Evolutionary conservation across 345 rosid species (phyloP).

Genomic region (Eucalyptus paniculata): DNA sequence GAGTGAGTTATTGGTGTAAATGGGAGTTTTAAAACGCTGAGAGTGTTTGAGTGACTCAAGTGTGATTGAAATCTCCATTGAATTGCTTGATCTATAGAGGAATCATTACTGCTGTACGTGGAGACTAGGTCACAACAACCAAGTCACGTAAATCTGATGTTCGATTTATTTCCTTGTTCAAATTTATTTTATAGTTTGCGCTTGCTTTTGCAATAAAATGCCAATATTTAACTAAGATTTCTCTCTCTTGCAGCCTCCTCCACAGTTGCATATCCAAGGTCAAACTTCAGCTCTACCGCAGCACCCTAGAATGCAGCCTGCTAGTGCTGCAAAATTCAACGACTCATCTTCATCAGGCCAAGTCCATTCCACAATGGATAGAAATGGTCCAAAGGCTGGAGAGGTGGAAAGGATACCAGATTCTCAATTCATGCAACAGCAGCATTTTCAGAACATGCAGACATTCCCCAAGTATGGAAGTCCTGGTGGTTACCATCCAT

Average conservation of each 20-base stretch:
- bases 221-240: background rate
- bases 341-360: constrained; percentile 10
- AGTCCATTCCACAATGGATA: background rate
- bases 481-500: constrained; percentile 36
- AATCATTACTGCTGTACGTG: background rate
- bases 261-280: constrained; percentile 34
- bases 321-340: constrained; percentile 13
- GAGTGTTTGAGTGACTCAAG: background rate
- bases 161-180: background rate
- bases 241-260: constrained; percentile 29
- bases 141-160: background rate
- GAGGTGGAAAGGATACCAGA: background rate
- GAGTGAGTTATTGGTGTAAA: background rate
- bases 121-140: background rate
- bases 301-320: constrained; percentile 30
- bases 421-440: background rate
- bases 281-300: constrained; percentile 36
- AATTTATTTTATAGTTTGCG: background rate
- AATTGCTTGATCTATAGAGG: background rate
- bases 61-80: background rate
- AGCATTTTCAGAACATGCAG: constrained; percentile 16
- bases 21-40: background rate
- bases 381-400: background rate
- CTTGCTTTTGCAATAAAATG: background rate
- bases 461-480: constrained; percentile 54